These are phyloP conservation scores for Serendipita vermifera DNA, from an alignment of 768 basidiomycete genomes.

Conservation along the genomic window DNA sequence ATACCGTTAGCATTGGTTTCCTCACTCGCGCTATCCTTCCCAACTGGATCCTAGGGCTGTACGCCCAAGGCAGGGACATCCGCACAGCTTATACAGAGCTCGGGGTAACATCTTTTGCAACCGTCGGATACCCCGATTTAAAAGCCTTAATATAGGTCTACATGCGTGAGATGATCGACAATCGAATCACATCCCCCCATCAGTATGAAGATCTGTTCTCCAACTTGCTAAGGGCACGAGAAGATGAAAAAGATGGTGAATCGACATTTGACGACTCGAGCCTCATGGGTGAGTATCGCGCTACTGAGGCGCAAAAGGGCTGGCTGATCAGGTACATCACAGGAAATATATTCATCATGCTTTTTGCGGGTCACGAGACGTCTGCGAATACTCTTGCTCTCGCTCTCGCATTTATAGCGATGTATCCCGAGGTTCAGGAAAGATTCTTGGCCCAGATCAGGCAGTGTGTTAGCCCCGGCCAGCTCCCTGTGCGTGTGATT, in stretches of 20 bases:
- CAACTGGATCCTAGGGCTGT: slow-evolving; percentile 3
- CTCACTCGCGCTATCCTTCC: not conserved
- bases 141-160: slow-evolving; percentile 32
- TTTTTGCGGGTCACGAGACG: slow-evolving; percentile 53
- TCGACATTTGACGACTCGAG: slow-evolving; percentile 32
- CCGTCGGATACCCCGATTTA: no score
- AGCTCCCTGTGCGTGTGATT: not conserved
- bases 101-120: not conserved
- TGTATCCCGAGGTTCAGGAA: slow-evolving; percentile 37
- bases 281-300: slow-evolving; percentile 25
- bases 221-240: slow-evolving; percentile 39
- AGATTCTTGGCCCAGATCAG: slow-evolving; percentile 27
- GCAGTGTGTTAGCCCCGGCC: slow-evolving; percentile 21
- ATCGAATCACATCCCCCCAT: slow-evolving; percentile 21
- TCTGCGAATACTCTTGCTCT: slow-evolving; percentile 32
- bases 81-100: slow-evolving; percentile 1
- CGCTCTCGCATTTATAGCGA: slow-evolving; percentile 40
- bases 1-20: no score
- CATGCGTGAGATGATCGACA: slow-evolving; percentile 41
- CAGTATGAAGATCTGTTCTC: slow-evolving; percentile 39
- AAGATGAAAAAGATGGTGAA: slow-evolving; percentile 24
- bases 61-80: not conserved
- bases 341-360: slow-evolving; percentile 30
- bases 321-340: not conserved
- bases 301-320: not conserved